Evolutionary conservation across 2,329 filamentous ascomycete species (phyloP).

Genomic region (Pseudogymnoascus sp.): DNA sequence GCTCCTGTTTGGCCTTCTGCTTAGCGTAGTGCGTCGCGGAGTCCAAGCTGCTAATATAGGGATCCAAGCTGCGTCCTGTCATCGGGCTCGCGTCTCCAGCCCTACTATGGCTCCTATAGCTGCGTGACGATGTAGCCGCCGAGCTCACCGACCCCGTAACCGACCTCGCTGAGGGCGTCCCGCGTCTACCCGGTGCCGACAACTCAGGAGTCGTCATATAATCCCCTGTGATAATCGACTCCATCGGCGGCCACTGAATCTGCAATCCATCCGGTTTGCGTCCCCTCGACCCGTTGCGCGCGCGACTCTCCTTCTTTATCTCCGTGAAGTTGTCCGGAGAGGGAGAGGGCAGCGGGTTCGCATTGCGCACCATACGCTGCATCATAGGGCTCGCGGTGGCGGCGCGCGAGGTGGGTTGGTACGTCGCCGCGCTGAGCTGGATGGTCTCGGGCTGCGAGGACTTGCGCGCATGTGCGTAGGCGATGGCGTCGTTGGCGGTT

Average conservation of each 20-base stretch:
- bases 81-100: slow-evolving; percentile 42
- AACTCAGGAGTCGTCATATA: slow-evolving; percentile 49
- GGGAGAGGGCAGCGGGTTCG: slow-evolving; percentile 59
- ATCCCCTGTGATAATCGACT: slow-evolving; percentile 44
- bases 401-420: slow-evolving; percentile 34
- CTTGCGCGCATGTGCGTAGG: slow-evolving; percentile 24
- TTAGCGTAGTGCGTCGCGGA: slow-evolving; percentile 60
- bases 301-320: slow-evolving; percentile 52
- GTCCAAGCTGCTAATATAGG: slow-evolving; percentile 82
- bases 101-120: slow-evolving; percentile 35
- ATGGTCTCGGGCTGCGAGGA: slow-evolving; percentile 29
- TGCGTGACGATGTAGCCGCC: slow-evolving; percentile 41
- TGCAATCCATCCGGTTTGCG: slow-evolving; percentile 72
- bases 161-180: slow-evolving; percentile 22
- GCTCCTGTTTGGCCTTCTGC: slow-evolving; percentile 37
- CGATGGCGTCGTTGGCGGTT: slow-evolving; percentile 21
- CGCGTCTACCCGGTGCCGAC: slow-evolving; percentile 42
- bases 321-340: slow-evolving; percentile 56
- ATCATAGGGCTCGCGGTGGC: slow-evolving; percentile 63
- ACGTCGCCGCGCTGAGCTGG: slow-evolving; percentile 32
- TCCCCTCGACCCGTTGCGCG: slow-evolving; percentile 65
- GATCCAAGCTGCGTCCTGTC: slow-evolving; percentile 63
- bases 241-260: slow-evolving; percentile 49
- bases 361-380: slow-evolving; percentile 38
- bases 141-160: slow-evolving; percentile 44